These are phyloP conservation scores for Verticillium nonalfalfae DNA, from an alignment of 2,329 filamentous ascomycete genomes.

Conservation along the genomic window DNA sequence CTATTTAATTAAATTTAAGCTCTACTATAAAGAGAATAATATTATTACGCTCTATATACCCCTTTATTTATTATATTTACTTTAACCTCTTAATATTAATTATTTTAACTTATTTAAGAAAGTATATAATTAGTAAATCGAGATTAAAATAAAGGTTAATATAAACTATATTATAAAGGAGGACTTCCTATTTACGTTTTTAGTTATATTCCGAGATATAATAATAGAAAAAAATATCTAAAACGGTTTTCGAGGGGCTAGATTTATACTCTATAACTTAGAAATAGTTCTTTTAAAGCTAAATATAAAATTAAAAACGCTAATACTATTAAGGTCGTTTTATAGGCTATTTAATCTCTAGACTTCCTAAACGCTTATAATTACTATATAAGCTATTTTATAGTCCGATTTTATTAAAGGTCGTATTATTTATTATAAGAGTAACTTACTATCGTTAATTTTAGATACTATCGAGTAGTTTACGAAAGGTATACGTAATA, in stretches of 20 bases:
- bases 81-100: background rate
- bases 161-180: background rate
- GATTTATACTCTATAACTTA: conserved; percentile 3
- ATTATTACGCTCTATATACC: too few species aligned
- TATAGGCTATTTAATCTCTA: background rate
- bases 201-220: background rate
- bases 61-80: background rate
- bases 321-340: background rate
- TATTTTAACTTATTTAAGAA: background rate
- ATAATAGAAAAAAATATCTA: conserved; percentile 5
- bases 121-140: background rate
- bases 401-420: too few species aligned
- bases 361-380: conserved; percentile 15
- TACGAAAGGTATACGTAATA: too few species aligned
- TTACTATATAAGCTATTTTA: too few species aligned
- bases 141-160: background rate
- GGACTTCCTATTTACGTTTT: conserved; percentile 4
- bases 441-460: too few species aligned
- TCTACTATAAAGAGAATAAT: too few species aligned
- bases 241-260: conserved; percentile 3
- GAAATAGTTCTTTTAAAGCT: background rate
- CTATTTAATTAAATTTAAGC: too few species aligned
- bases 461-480: too few species aligned
- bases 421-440: too few species aligned
- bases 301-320: conserved; percentile 1